phyloP scores from a whole-genome alignment of 2,329 filamentous ascomycete genomes.

The Colletotrichum melonis region DNA sequence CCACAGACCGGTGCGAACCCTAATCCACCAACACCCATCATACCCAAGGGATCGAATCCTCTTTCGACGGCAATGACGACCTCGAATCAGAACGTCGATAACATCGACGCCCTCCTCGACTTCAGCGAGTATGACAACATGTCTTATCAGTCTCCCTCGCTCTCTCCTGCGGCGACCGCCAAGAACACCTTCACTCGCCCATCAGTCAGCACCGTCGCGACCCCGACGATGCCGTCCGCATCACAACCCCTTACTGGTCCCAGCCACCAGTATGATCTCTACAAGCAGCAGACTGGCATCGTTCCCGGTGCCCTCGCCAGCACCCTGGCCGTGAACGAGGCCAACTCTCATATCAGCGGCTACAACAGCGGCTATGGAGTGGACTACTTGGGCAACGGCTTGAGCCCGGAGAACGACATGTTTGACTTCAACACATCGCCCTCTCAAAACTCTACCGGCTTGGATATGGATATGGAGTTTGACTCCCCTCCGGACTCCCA shows the following conservation, averaged over 20 bases:
- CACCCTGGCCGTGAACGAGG: slow-evolving; percentile 81
- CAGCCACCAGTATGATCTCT: slow-evolving; percentile 94
- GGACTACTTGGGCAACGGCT: slow-evolving; percentile 63
- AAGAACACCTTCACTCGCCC: slow-evolving; percentile 66
- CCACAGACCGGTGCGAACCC: slow-evolving; percentile 7
- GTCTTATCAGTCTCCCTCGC: slow-evolving; percentile 69
- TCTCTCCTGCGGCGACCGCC: slow-evolving; percentile 64
- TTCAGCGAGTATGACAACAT: slow-evolving; percentile 72
- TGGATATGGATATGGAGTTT: slow-evolving; percentile 74
- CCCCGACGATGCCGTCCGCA: slow-evolving; percentile 63
- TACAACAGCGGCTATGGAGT: slow-evolving; percentile 62
- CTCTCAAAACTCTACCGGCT: slow-evolving; percentile 69
- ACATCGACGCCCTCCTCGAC: slow-evolving; percentile 70
- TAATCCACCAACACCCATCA: background rate
- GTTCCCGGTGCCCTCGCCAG: slow-evolving; percentile 85
- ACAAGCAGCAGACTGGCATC: slow-evolving; percentile 95
- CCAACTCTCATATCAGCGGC: slow-evolving; percentile 62
- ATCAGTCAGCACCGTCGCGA: slow-evolving; percentile 62
- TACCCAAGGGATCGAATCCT: slow-evolving; percentile 25
- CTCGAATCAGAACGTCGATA: slow-evolving; percentile 58
- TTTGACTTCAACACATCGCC: slow-evolving; percentile 80
- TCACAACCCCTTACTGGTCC: slow-evolving; percentile 77
- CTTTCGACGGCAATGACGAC: slow-evolving; percentile 47
- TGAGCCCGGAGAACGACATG: slow-evolving; percentile 71
- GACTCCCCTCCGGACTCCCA: slow-evolving; percentile 60